These are phyloP conservation scores for Pyrenophora tritici-repentis DNA, from an alignment of 2,329 filamentous ascomycete species.

Conservation along the genomic window DNA sequence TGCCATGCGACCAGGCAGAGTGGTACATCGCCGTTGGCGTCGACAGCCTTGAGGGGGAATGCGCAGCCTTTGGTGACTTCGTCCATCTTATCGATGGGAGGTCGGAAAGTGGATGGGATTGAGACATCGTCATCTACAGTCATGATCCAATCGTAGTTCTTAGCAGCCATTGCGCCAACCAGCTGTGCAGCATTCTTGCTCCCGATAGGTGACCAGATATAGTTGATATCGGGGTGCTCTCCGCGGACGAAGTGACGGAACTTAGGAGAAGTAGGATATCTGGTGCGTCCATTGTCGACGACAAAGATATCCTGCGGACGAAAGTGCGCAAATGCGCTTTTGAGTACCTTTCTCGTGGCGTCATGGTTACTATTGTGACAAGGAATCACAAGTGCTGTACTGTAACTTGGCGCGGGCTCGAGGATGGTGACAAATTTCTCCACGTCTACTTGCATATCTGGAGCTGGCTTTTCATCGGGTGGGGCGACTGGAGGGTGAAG, in stretches of 20 bases:
- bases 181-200: slow-evolving; percentile 26
- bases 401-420: neutral
- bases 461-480: neutral
- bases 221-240: slow-evolving; percentile 18
- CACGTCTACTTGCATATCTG: neutral
- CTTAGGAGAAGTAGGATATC: slow-evolving; percentile 12
- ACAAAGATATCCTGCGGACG: slow-evolving; percentile 20
- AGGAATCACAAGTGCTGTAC: slow-evolving; percentile 13
- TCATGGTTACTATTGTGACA: slow-evolving; percentile 16
- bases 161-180: slow-evolving; percentile 21
- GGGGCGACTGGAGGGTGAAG: neutral
- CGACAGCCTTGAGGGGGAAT: slow-evolving; percentile 22
- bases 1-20: slow-evolving; percentile 25
- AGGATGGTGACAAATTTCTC: neutral
- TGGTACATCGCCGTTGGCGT: slow-evolving; percentile 16
- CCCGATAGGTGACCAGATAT: slow-evolving; percentile 27
- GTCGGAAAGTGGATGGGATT: slow-evolving; percentile 17
- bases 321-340: slow-evolving; percentile 19
- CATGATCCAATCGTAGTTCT: slow-evolving; percentile 19
- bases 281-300: slow-evolving; percentile 20
- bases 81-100: slow-evolving; percentile 19
- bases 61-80: slow-evolving; percentile 20
- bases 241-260: slow-evolving; percentile 22
- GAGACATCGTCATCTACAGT: slow-evolving; percentile 27
- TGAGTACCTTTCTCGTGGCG: slow-evolving; percentile 10